Base-by-base conservation (phyloP, 208 protist species). In the Leishmania guyanensis region DNA sequence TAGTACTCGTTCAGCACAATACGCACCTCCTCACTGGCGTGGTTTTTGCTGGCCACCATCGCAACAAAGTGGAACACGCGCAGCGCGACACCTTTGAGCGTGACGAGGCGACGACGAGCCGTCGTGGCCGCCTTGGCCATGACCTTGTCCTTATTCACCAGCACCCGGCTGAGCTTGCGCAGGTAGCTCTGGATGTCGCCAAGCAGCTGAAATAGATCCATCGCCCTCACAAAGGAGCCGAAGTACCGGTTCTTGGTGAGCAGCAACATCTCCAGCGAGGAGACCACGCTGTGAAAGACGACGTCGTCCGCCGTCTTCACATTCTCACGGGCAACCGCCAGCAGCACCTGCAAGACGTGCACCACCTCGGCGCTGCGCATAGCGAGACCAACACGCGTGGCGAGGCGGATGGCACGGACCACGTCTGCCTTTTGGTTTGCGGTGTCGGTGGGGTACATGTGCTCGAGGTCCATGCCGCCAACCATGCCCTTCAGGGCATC, bases 181-280 rank as follows among this genome's bases (percentile, higher is more conserved):
- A 88, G 90, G 86, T 94, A 97, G 79, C 93, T 96, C 78, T 97
- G 94, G 68, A 97, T 95, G 72, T 97, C 94, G 36, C 89, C 93
- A 0, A 97, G 84, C 12, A 97, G 79, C 85, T 96, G 91, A 76
- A 97, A 95, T 17, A 97, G 83, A 62, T 94, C 90, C 10, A 84
- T 88, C 46, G 94, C 80, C 1, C 60, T 66, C 26, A 96, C 70
- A 66, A 97, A 97, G 48, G 85, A 70, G 17, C 94, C 94, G 81
- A 92, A 97, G 77, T 96, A 97, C 54, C 94, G 92, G 71, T 97
- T 91, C 82, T 93, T 94, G 1, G 91, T 89, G 73, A 94, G 84
- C 60, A 96, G 87, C 29, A 97, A 85, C 83, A 95, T 86, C 74
- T 96, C 90, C 64, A 96, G 84, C 46, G 90, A 85, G 3, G 92